phyloP scores from a whole-genome alignment of 495 filamentous ascomycete genomes.

The Staphylotrichum longicolle region DNA sequence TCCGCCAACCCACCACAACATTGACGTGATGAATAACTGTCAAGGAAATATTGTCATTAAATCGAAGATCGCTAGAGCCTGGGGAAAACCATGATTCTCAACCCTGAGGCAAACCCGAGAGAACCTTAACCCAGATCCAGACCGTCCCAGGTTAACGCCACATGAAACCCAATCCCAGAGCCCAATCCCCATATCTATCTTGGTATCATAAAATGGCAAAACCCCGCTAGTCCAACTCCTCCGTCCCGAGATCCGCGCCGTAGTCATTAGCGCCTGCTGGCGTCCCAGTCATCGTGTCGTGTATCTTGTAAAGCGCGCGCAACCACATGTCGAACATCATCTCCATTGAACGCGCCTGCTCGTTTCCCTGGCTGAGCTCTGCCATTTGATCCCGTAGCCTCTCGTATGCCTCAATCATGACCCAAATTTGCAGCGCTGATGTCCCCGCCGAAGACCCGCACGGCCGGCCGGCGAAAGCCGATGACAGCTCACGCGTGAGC shows the following conservation, averaged over 20 bases:
- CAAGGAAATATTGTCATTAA: no score
- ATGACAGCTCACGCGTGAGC: slow-evolving; percentile 43
- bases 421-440: slow-evolving; percentile 56
- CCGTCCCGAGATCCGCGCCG: slow-evolving; percentile 16
- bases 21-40: no score
- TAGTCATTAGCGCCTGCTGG: slow-evolving; percentile 22
- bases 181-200: not conserved
- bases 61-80: no score
- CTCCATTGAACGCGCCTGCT: slow-evolving; percentile 29
- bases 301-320: slow-evolving; percentile 41
- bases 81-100: no score
- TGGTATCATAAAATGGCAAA: not conserved
- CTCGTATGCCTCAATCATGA: slow-evolving; percentile 54
- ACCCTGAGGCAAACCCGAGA: no score
- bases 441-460: slow-evolving; percentile 35
- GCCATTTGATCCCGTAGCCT: slow-evolving; percentile 39
- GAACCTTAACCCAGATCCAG: not conserved
- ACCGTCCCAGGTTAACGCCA: not conserved
- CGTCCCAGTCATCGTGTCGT: slow-evolving; percentile 30
- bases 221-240: slow-evolving; percentile 28
- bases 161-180: slow-evolving; percentile 2
- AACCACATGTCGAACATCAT: slow-evolving; percentile 47
- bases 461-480: slow-evolving; percentile 30
- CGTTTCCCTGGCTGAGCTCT: slow-evolving; percentile 21
- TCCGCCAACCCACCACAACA: no score